These are phyloP conservation scores for Cucumis sativus DNA, from an alignment of 306 rosid genomes.

Conservation along the genomic window Cucumber_9930_V3 NC_026659.2:4840501-4841000, in stretches of 20 bases:
- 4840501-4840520: neutral
- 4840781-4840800: neutral
- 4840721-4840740: no score
- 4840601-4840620: neutral
- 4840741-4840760: no score
- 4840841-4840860: neutral
- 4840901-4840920: neutral
- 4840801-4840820: neutral
- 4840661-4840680: no score
- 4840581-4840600: neutral
- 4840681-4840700: no score
- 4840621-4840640: no score
- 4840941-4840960: neutral
- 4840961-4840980: neutral
- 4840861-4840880: neutral
- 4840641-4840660: no score
- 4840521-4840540: neutral
- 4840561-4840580: neutral
- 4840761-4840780: neutral
- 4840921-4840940: neutral
- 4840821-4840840: neutral
- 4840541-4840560: neutral
- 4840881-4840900: neutral
- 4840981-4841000: neutral
- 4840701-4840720: no score